These are phyloP conservation scores for Vairimorpha ceranae DNA, from an alignment of 371 early-diverging fungal genomes.

Conservation along the genomic window DNA sequence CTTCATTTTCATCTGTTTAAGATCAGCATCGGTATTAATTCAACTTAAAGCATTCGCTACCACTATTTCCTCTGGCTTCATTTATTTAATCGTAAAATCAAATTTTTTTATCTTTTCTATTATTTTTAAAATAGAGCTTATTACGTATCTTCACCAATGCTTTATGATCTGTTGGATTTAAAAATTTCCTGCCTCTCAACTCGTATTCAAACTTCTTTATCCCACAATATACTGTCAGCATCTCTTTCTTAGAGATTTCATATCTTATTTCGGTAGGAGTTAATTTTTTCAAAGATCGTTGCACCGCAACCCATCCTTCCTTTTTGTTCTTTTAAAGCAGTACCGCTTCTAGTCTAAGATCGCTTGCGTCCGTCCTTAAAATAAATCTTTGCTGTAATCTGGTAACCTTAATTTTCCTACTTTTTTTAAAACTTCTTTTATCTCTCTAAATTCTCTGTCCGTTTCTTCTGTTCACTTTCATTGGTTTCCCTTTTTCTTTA, in stretches of 20 bases:
- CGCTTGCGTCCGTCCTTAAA: slow-evolving; percentile 43
- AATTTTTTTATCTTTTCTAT: slow-evolving; percentile 36
- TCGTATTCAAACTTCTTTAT: slow-evolving; percentile 43
- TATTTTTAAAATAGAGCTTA: slow-evolving; percentile 15
- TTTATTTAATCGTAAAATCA: slow-evolving; percentile 30
- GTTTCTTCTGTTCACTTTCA: slow-evolving; percentile 17
- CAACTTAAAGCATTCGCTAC: slow-evolving; percentile 41
- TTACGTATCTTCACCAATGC: slow-evolving; percentile 29
- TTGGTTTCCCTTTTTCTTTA: slow-evolving; percentile 12
- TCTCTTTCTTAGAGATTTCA: slow-evolving; percentile 42
- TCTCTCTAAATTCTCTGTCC: slow-evolving; percentile 4
- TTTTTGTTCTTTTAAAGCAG: slow-evolving; percentile 35
- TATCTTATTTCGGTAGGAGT: slow-evolving; percentile 33
- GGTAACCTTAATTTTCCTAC: slow-evolving; percentile 16
- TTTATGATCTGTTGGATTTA: slow-evolving; percentile 20
- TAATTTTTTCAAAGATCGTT: slow-evolving; percentile 21
- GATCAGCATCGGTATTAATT: slow-evolving; percentile 9
- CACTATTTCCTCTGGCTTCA: slow-evolving; percentile 3
- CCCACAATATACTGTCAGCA: slow-evolving; percentile 37
- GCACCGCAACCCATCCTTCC: slow-evolving; percentile 7
- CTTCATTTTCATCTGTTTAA: background rate
- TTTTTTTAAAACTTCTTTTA: slow-evolving; percentile 7
- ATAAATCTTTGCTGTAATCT: slow-evolving; percentile 36
- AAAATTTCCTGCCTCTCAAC: slow-evolving; percentile 34
- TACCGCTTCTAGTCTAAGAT: slow-evolving; percentile 32